Evolutionary conservation across 805 yeast species (phyloP).

Genomic region (Ogataea saltuana): DNA sequence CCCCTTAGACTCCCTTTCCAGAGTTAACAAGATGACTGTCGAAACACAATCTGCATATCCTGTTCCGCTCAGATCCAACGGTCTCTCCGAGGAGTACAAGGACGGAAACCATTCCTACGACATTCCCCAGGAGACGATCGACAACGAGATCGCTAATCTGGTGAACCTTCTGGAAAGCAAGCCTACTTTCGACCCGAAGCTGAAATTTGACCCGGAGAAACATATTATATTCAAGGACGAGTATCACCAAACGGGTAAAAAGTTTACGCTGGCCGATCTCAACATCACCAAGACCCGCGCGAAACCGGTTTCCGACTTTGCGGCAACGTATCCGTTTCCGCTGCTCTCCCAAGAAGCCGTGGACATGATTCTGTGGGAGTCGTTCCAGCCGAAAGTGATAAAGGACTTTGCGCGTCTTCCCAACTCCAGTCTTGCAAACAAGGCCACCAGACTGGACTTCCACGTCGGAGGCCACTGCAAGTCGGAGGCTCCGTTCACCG

Average conservation of each 20-base stretch:
- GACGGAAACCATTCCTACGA: slow-evolving; percentile 23
- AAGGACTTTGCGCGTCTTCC: slow-evolving; percentile 43
- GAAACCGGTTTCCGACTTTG: slow-evolving; percentile 36
- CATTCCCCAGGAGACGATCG: slow-evolving; percentile 27
- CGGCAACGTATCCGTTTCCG: slow-evolving; percentile 58
- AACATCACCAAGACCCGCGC: slow-evolving; percentile 36
- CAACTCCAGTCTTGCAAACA: slow-evolving; percentile 29
- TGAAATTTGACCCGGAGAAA: slow-evolving; percentile 38
- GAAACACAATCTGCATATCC: slow-evolving; percentile 22
- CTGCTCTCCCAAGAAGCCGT: slow-evolving; percentile 59
- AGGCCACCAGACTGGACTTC: slow-evolving; percentile 42
- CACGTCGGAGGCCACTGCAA: slow-evolving; percentile 49
- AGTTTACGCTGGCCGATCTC: slow-evolving; percentile 39
- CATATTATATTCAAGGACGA: slow-evolving; percentile 41
- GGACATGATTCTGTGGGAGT: slow-evolving; percentile 53
- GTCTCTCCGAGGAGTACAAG: slow-evolving; percentile 21
- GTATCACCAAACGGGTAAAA: slow-evolving; percentile 37
- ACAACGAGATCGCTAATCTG: slow-evolving; percentile 25
- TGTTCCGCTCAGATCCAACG: slow-evolving; percentile 21
- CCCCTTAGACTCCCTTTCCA: too few relatives aligned
- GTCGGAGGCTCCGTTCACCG: slow-evolving; percentile 43
- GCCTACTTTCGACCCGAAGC: slow-evolving; percentile 31
- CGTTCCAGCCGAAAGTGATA: slow-evolving; percentile 45
- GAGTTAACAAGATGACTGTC: slow-evolving; percentile 16
- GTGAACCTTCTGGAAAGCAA: slow-evolving; percentile 23